A percentile compares a stretch with the other conserved stretches of the same genome.
These are phyloP conservation scores for Botryobasidium botryosum DNA, from an alignment of 768 basidiomycete species.

Conservation along the genomic window DNA sequence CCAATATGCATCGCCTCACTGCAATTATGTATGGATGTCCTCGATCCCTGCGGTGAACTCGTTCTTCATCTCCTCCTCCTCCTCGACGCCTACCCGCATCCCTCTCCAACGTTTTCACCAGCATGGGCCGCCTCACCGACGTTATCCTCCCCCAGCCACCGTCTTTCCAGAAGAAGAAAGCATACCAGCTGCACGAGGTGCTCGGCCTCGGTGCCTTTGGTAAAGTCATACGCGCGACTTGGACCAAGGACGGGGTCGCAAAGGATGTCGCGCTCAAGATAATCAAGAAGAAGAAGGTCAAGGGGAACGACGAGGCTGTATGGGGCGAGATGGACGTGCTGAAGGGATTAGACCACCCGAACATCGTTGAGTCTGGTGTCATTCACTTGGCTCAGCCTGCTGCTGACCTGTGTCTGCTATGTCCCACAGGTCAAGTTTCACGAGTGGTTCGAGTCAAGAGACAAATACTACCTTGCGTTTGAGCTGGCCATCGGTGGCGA, in stretches of 20 bases:
- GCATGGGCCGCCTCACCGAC: constrained; percentile 12
- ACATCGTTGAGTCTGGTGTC: constrained; percentile 40
- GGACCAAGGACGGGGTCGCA: constrained; percentile 26
- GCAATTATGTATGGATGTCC: too few relatives aligned
- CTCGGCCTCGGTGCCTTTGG: constrained; percentile 81
- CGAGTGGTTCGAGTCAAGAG: constrained; percentile 88
- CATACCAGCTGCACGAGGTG: constrained; percentile 50
- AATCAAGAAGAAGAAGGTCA: constrained; percentile 90
- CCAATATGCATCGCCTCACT: too few relatives aligned
- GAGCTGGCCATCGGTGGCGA: constrained; percentile 92
- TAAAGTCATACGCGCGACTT: constrained; percentile 57
- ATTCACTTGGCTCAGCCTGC: neutral
- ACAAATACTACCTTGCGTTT: constrained; percentile 91
- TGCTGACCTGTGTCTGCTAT: neutral
- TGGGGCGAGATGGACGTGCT: constrained; percentile 92
- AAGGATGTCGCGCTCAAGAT: constrained; percentile 79
- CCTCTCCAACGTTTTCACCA: too few relatives aligned
- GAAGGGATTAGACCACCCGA: constrained; percentile 75
- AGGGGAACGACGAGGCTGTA: constrained; percentile 74
- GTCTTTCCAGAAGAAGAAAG: constrained; percentile 73
- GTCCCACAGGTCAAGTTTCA: constrained; percentile 74
- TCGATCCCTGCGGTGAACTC: too few relatives aligned
- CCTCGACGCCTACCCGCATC: too few relatives aligned
- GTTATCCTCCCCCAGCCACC: constrained; percentile 60
- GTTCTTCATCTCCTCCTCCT: too few relatives aligned